Percentiles rank a stretch among this genome's conserved stretches.
Conservation (phyloP, 345 rosid species). For the Lepidium didymum region DNA sequence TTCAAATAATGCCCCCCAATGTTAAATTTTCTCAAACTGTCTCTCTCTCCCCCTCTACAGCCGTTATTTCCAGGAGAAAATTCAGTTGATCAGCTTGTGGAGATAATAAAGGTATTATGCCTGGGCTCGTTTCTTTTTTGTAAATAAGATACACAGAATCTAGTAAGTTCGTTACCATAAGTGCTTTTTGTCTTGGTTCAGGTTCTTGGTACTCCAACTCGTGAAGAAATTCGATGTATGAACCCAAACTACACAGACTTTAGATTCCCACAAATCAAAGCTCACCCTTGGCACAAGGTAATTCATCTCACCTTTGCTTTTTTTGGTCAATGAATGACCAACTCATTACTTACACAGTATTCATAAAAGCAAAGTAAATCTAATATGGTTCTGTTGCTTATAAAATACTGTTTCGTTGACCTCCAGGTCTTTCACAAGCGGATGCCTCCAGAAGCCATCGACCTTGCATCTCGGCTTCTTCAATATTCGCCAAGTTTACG, state of each 20-base stretch:
- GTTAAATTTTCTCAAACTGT: not conserved
- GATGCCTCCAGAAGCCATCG: constrained; percentile 89
- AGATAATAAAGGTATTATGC: constrained; percentile 59
- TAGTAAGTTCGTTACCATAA: not conserved
- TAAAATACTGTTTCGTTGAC: constrained; percentile 1
- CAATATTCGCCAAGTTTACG: constrained; percentile 83
- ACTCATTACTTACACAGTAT: not conserved
- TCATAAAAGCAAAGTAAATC: not conserved
- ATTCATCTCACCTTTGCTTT: not conserved
- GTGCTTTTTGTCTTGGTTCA: constrained; percentile 20
- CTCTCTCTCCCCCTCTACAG: constrained; percentile 25
- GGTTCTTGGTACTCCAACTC: constrained; percentile 88
- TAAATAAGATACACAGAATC: not conserved
- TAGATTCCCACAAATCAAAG: constrained; percentile 73
- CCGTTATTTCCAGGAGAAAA: constrained; percentile 78
- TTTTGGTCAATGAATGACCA: not conserved
- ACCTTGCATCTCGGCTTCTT: constrained; percentile 70
- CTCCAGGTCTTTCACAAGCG: constrained; percentile 64
- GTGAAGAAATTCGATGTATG: constrained; percentile 87
- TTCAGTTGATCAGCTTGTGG: constrained; percentile 82
- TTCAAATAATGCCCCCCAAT: not conserved
- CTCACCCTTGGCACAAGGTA: constrained; percentile 90
- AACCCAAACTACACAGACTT: constrained; percentile 74
- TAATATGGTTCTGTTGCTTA: not conserved
- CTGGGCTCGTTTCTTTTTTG: not conserved